Evolutionary conservation across 2,329 filamentous ascomycete genomes (phyloP), one percentile per base, ranked within the genome.

Genomic region (Penicillium sp.): DNA sequence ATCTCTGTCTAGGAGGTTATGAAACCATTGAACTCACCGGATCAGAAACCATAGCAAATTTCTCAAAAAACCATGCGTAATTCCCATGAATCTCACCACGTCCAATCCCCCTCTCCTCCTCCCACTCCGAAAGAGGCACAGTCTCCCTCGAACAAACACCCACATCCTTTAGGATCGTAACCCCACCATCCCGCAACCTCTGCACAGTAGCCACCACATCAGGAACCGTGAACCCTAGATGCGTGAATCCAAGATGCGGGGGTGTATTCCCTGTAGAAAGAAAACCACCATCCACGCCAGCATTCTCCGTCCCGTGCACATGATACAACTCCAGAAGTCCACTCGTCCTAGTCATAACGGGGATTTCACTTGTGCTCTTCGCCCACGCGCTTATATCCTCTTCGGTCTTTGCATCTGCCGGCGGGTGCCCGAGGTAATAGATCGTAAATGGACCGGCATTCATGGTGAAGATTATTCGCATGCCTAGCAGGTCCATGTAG

Each of bases 361-460:
- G 61, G 8, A 66, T 63, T 5, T 66, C 53, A 3, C 66, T 64
- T 3, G 69, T 69, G 8, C 64, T 59, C 40, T 58, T 53, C 11
- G 70, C 68, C 67, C 70, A 75, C 5, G 58, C 41, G 7, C 54
- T 38, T 7, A 72, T 59, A 36, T 73, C 65, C 1, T 63, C 64
- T 59, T 60, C 26, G 8, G 37, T 50, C 42, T 69, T 52, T n/a
- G 61, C 63, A 12, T 62, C 53, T 14, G 68, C 66, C 12, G 68
- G 65, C 4, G 73, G 73, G 40, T 75, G 70, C 7, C 71, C 73
- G 6, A 75, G 69, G 52, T 75, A 75, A 59, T 75, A 75, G 50
- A 75, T 69, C 8, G 72, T 75, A 59, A 72, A 74, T 8, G 72
- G 73, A 8, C 73, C 72, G 33, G 69, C 64, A 48, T 75, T 75